Percentiles rank a stretch among this genome's conserved stretches.
Conservation (phyloP, 1,284 basidiomycete genomes). For the Termitomyces sp. region DNA sequence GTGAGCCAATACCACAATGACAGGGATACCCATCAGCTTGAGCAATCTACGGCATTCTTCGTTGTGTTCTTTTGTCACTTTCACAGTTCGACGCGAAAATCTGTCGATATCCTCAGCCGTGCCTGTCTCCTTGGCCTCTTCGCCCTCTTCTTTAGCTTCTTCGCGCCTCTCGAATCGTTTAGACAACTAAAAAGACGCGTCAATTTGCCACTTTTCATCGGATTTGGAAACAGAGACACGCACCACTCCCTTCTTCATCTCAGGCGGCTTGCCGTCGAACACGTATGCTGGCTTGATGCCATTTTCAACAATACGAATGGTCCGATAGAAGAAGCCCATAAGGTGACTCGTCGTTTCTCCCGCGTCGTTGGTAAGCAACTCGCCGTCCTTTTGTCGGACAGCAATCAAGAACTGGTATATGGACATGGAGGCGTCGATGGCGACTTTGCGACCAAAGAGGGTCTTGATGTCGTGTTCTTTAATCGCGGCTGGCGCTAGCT, state of each 20-base stretch:
- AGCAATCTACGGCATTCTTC: constrained; percentile 90
- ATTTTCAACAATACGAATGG: constrained; percentile 97
- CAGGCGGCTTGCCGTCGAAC: constrained; percentile 97
- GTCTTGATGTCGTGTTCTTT: constrained; percentile 96
- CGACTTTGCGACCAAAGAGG: constrained; percentile 95
- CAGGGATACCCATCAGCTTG: constrained; percentile 95
- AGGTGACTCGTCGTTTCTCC: constrained; percentile 98
- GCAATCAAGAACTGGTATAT: constrained; percentile 98
- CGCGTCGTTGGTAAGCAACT: constrained; percentile 93
- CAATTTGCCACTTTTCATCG: neutral
- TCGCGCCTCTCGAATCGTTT: constrained; percentile 90
- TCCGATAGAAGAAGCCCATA: constrained; percentile 98
- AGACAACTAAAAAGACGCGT: constrained; percentile 58
- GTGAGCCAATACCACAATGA: constrained; percentile 68
- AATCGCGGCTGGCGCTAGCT: constrained; percentile 86
- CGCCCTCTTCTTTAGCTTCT: constrained; percentile 91
- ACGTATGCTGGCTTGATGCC: constrained; percentile 98
- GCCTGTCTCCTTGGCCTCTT: constrained; percentile 95
- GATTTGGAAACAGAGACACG: constrained; percentile 9
- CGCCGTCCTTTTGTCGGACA: constrained; percentile 92
- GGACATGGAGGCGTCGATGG: constrained; percentile 97
- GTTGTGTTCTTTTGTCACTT: constrained; percentile 94
- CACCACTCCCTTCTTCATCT: constrained; percentile 94
- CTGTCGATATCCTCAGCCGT: constrained; percentile 92
- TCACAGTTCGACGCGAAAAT: constrained; percentile 87